Evolutionary conservation across 2,329 filamentous ascomycete genomes (phyloP).

Genomic region (Xylariales sp.): DNA sequence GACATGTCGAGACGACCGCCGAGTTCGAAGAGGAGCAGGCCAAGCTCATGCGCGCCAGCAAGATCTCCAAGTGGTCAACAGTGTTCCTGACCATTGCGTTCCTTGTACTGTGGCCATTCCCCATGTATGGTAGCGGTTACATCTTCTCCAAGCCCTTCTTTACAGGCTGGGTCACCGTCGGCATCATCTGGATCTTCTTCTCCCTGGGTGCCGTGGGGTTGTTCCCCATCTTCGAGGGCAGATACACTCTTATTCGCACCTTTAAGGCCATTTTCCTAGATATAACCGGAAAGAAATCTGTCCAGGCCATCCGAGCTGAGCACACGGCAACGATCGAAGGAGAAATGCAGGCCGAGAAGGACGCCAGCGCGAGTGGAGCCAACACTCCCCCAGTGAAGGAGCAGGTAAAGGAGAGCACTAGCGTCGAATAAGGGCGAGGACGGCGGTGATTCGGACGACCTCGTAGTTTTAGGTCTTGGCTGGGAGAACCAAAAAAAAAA

Average conservation of each 20-base stretch:
- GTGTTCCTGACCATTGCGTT: slow-evolving; percentile 64
- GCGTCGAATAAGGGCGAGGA: background rate
- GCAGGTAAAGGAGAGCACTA: slow-evolving; percentile 10
- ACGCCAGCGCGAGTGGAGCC: slow-evolving; percentile 13
- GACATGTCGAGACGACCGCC: slow-evolving; percentile 43
- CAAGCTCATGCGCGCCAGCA: slow-evolving; percentile 50
- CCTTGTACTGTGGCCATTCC: slow-evolving; percentile 86
- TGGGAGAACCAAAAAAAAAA: no score
- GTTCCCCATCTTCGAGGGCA: slow-evolving; percentile 77
- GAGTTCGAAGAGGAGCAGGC: slow-evolving; percentile 25
- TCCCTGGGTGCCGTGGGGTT: slow-evolving; percentile 70
- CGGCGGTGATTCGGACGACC: no score
- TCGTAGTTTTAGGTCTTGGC: no score
- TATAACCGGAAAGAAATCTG: slow-evolving; percentile 40
- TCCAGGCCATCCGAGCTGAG: slow-evolving; percentile 22
- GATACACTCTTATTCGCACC: slow-evolving; percentile 60
- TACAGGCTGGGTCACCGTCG: slow-evolving; percentile 73
- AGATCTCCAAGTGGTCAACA: slow-evolving; percentile 45
- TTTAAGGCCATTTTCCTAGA: slow-evolving; percentile 59
- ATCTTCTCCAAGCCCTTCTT: slow-evolving; percentile 81
- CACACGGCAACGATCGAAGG: slow-evolving; percentile 9
- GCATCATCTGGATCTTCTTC: slow-evolving; percentile 76
- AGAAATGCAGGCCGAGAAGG: slow-evolving; percentile 5
- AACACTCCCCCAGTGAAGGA: slow-evolving; percentile 19
- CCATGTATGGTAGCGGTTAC: slow-evolving; percentile 79